Base-by-base conservation (phyloP, 331 rosid species). In the Stylosanthes scabra region DNA sequence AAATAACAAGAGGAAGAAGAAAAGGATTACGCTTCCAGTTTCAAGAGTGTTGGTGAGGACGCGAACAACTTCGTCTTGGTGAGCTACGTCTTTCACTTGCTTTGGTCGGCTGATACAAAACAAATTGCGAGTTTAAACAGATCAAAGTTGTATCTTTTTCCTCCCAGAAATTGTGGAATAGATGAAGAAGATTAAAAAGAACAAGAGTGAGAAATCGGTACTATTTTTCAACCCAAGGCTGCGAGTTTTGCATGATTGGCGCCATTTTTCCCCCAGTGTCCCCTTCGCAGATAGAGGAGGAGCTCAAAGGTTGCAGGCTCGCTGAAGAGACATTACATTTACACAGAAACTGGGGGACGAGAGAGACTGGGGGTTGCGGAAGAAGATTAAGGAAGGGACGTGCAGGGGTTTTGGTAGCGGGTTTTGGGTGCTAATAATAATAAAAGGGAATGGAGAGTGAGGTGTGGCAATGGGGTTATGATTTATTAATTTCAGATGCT, bases 181-280 rank as follows among this genome's bases (percentile, higher is more conserved):
- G 28, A 11, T 34, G 3, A 3, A 51, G 3, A 7, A 0, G 39
- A 2, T 20, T 20, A 20, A 42, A 29, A 16, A 34, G 2, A 3
- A 27, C 20, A 59, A 25, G 61, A 54, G 11, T 14, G 3, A n/a
- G 56, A 64, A 41, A 59, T 0, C n/a, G 10, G 39, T 84, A 94
- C 99, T 91, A 94, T 90, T 91, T 94, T 70, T 94, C 97, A 55
- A 91, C 97, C 97, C 97, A 94, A 52, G 87, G 99, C 73, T 94
- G 95, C 62, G 99, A 84, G 85, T 87, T 84, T 37, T 84, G 97
- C 51, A 90, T 10, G 51, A 84, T 64, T 81, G 97, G 91, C 85
- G 93, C 97, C 93, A 91, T 89, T 2, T n/a, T 31, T 31, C 3
- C 5, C 5, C 37, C 37, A 31, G 37, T 31, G 37, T 31, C 5